phyloP scores from a whole-genome alignment of 2,329 filamentous ascomycete species.

The Alternaria ventricosa region DNA sequence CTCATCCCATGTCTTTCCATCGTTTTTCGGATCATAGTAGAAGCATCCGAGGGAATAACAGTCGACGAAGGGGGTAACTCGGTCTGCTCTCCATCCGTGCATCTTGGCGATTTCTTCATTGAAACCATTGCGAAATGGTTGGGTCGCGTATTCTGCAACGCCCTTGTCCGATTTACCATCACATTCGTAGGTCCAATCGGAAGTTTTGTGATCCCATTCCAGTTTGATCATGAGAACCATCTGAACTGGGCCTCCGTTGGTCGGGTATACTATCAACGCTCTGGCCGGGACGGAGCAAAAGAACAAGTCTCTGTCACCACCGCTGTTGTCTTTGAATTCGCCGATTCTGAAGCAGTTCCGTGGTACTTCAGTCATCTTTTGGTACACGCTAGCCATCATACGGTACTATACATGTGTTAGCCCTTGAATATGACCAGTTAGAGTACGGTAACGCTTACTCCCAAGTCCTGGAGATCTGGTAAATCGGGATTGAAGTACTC shows the following conservation, averaged over 20 bases:
- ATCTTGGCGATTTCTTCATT: not conserved
- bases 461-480: not conserved
- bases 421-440: not conserved
- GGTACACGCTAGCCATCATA: slow-evolving; percentile 4
- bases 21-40: not conserved
- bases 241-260: slow-evolving; percentile 5
- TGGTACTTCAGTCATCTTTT: not conserved
- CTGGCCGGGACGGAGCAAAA: slow-evolving; percentile 1
- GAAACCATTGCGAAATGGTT: not conserved
- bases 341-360: not conserved
- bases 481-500: not conserved
- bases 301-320: not conserved
- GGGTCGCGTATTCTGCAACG: not conserved
- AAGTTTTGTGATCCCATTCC: not conserved
- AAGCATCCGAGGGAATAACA: not conserved
- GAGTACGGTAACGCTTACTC: not conserved
- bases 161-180: not conserved
- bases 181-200: not conserved
- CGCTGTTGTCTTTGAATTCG: not conserved
- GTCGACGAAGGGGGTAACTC: not conserved
- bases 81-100: not conserved
- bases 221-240: slow-evolving; percentile 1
- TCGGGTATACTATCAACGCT: not conserved
- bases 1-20: not conserved
- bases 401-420: not conserved